phyloP scores from a whole-genome alignment of 768 basidiomycete species.

The Pleurotus citrinopileatus region DNA sequence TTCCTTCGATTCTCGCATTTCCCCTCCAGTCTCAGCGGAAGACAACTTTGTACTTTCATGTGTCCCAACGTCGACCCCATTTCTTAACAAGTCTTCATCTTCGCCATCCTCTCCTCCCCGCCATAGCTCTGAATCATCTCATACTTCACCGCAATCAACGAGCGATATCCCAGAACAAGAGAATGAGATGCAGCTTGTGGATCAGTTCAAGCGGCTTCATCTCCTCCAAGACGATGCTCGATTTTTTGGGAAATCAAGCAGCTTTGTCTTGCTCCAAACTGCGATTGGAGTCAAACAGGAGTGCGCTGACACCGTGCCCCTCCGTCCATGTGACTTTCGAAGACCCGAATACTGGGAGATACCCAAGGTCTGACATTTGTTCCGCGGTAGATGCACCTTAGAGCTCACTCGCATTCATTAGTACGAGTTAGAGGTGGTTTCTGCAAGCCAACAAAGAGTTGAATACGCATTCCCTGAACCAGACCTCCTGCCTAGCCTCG shows the following conservation, averaged over 20 bases:
- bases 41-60: too few relatives aligned
- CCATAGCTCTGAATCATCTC: background rate
- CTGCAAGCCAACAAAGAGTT: background rate
- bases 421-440: background rate
- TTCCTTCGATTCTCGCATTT: too few relatives aligned
- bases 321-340: slow-evolving; percentile 15
- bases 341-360: slow-evolving; percentile 37
- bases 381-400: background rate
- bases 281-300: slow-evolving; percentile 62
- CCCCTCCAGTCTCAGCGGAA: too few relatives aligned
- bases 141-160: slow-evolving; percentile 11
- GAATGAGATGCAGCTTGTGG: slow-evolving; percentile 27
- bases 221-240: slow-evolving; percentile 34
- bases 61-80: background rate
- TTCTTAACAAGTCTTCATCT: background rate
- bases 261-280: slow-evolving; percentile 48
- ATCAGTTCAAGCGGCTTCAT: slow-evolving; percentile 30
- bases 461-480: slow-evolving; percentile 40
- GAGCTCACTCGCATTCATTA: background rate
- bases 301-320: slow-evolving; percentile 29
- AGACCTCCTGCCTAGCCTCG: slow-evolving; percentile 47
- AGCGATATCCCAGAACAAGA: slow-evolving; percentile 29
- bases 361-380: slow-evolving; percentile 26
- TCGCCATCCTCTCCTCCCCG: background rate
- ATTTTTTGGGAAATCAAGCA: slow-evolving; percentile 58